These are phyloP conservation scores for Waltiozyma sp. DNA, from an alignment of 1,139 yeast genomes.

Conservation along the genomic window DNA sequence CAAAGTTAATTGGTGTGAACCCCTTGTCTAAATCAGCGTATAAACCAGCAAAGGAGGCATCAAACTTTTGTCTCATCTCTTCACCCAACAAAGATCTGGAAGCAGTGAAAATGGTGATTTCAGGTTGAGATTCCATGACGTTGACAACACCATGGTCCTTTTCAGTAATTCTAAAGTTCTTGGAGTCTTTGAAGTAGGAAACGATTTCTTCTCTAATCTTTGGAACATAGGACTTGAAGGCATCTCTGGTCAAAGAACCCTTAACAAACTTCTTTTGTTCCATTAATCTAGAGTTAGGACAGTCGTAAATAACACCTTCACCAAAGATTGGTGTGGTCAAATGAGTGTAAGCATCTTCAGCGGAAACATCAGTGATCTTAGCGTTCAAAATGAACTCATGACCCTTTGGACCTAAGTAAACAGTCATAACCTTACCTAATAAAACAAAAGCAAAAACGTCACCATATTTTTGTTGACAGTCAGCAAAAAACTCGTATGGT, in stretches of 20 bases:
- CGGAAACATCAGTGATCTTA: slow-evolving; percentile 79
- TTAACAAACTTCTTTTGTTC: slow-evolving; percentile 97
- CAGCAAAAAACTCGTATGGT: slow-evolving; percentile 81
- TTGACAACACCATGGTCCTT: slow-evolving; percentile 43
- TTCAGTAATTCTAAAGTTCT: slow-evolving; percentile 28
- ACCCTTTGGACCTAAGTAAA: slow-evolving; percentile 92
- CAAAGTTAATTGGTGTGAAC: slow-evolving; percentile 91
- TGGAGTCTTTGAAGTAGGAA: slow-evolving; percentile 46
- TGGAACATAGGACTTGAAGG: slow-evolving; percentile 82
- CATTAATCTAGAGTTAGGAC: slow-evolving; percentile 89
- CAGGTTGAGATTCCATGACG: slow-evolving; percentile 83
- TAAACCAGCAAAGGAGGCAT: slow-evolving; percentile 71
- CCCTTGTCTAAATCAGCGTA: slow-evolving; percentile 94
- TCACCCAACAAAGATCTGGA: slow-evolving; percentile 85
- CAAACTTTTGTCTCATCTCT: slow-evolving; percentile 77
- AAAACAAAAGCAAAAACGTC: slow-evolving; percentile 85
- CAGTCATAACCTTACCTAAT: slow-evolving; percentile 90
- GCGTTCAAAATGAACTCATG: slow-evolving; percentile 94
- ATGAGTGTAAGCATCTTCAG: slow-evolving; percentile 92
- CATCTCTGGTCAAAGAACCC: slow-evolving; percentile 74
- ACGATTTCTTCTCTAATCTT: slow-evolving; percentile 68
- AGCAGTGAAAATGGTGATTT: slow-evolving; percentile 93
- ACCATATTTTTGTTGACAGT: slow-evolving; percentile 73
- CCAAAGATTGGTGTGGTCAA: slow-evolving; percentile 97
- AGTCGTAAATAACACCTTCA: slow-evolving; percentile 92